Evolutionary conservation across 176 grass and related monocot species (phyloP).

Genomic region (Aegilops umbellulata): DNA sequence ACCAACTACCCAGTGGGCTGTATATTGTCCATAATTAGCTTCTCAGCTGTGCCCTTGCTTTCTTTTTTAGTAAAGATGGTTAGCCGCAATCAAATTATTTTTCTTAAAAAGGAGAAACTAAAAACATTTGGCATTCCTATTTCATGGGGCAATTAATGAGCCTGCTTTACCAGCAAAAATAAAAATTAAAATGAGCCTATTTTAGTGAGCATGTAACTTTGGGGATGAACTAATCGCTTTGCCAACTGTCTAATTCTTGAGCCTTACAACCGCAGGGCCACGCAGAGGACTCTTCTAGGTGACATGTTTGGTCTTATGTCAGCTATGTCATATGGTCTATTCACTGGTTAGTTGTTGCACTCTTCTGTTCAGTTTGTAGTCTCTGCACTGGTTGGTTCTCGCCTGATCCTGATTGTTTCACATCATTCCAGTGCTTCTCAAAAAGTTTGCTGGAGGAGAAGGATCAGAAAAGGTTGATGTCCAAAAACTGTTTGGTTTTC

Average conservation of each 20-base stretch:
- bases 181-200: background rate
- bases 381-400: background rate
- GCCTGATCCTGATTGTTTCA: constrained; percentile 29
- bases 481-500: constrained; percentile 96
- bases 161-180: background rate
- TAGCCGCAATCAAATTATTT: background rate
- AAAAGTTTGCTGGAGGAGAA: constrained; percentile 95
- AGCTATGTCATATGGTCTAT: constrained; percentile 80
- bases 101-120: background rate
- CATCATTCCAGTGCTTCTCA: constrained; percentile 73
- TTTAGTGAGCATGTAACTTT: background rate
- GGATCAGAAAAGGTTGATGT: constrained; percentile 78
- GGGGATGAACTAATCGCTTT: background rate
- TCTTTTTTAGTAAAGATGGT: constrained; percentile 1
- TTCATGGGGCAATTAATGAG: background rate
- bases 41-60: background rate
- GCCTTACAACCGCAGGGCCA: constrained; percentile 46
- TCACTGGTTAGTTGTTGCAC: constrained; percentile 61
- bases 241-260: background rate
- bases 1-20: background rate
- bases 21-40: background rate
- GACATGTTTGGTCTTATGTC: constrained; percentile 96
- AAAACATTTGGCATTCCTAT: background rate
- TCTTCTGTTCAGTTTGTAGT: background rate
- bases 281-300: constrained; percentile 77